Percentiles rank a stretch among this genome's conserved stretches.
Conservation (phyloP, 805 yeast genomes). For the Metschnikowia matae region DNA sequence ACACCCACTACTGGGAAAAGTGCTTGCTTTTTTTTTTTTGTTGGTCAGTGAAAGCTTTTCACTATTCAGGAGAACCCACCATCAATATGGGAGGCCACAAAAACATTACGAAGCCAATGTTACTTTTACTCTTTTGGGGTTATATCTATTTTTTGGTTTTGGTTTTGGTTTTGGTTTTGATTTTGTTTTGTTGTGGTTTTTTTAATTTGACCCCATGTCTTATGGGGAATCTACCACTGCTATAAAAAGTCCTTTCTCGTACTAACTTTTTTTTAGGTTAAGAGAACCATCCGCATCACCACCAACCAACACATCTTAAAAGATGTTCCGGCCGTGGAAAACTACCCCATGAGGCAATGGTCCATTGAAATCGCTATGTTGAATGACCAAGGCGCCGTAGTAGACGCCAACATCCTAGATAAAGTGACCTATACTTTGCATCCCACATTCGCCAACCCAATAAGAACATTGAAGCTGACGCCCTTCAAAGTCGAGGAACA, state of each 20-base stretch:
- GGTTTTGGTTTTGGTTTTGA: too few species aligned
- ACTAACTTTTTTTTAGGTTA: slow-evolving; percentile 41
- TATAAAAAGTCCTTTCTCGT: not conserved
- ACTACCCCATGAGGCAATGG: slow-evolving; percentile 95
- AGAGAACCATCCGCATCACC: slow-evolving; percentile 83
- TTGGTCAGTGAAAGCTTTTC: not conserved
- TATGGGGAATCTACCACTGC: not conserved
- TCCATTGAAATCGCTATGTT: slow-evolving; percentile 69
- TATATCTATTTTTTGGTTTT: too few species aligned
- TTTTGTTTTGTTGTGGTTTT: too few species aligned
- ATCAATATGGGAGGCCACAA: too few species aligned
- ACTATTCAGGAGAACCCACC: not conserved
- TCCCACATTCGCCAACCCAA: slow-evolving; percentile 92
- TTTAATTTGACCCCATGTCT: not conserved
- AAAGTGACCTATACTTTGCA: slow-evolving; percentile 90
- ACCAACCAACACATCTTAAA: slow-evolving; percentile 80
- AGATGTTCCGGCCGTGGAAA: slow-evolving; percentile 80
- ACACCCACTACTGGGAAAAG: not conserved
- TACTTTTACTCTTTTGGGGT: too few species aligned
- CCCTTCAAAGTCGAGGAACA: slow-evolving; percentile 88
- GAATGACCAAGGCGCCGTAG: slow-evolving; percentile 74
- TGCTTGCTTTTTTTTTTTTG: not conserved
- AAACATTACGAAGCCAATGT: too few species aligned
- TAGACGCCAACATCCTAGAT: slow-evolving; percentile 85
- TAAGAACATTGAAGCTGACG: slow-evolving; percentile 69